Conservation (phyloP, 352 stramenopile genomes). For the Globisporangium recalcitrans region DNA sequence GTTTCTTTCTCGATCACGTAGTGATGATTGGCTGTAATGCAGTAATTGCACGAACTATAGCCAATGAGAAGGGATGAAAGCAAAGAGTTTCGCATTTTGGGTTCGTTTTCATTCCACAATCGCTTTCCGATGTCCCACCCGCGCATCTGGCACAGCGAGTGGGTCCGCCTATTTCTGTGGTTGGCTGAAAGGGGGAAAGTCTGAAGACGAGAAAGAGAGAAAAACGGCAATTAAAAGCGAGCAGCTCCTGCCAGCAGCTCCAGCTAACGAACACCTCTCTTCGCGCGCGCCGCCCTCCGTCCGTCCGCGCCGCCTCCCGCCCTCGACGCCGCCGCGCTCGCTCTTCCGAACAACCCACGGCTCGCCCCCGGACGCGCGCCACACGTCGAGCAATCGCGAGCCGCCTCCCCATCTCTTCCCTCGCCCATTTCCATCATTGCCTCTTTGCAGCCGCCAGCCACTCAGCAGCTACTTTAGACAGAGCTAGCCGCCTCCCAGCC, state of each 20-base stretch:
- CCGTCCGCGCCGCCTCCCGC: background rate
- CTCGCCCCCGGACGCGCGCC: conserved; percentile 1
- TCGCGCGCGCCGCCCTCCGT: background rate
- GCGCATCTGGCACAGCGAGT: background rate
- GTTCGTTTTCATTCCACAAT: background rate
- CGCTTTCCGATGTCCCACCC: background rate
- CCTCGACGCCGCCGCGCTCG: background rate
- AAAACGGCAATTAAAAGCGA: conserved; percentile 9
- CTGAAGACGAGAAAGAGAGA: conserved; percentile 8
- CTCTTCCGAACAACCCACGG: background rate
- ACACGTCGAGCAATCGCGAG: background rate
- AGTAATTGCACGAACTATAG: background rate
- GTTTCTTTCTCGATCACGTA: background rate
- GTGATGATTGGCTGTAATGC: background rate
- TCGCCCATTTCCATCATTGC: background rate
- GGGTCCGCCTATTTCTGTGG: conserved; percentile 13
- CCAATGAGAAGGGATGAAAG: background rate
- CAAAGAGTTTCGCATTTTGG: too few species aligned
- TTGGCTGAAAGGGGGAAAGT: conserved; percentile 11
- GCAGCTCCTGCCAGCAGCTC: background rate
- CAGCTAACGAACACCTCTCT: background rate
- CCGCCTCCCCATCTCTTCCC: background rate
- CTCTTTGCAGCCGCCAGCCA: background rate
- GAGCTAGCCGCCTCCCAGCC: background rate
- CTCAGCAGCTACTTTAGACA: background rate